Evolutionary conservation across 1,139 yeast species (phyloP).

Genomic region (Kazachstania sp.): DNA sequence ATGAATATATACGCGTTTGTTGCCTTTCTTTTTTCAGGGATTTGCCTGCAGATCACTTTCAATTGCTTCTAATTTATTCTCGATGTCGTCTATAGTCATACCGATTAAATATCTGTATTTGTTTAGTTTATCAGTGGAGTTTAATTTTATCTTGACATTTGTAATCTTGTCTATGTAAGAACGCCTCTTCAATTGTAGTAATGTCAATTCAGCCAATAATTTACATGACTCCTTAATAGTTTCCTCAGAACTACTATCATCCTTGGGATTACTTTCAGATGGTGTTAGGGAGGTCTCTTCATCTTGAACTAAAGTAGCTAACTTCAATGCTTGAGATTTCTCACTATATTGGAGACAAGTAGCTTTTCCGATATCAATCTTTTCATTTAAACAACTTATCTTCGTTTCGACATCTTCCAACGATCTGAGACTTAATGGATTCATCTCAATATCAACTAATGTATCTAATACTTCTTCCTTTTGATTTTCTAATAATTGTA

Average conservation of each 20-base stretch:
- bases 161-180: conserved; percentile 37
- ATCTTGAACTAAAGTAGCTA: conserved; percentile 48
- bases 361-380: background rate
- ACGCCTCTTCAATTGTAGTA: conserved; percentile 46
- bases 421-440: background rate
- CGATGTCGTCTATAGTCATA: conserved; percentile 69
- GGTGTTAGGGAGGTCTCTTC: conserved; percentile 8
- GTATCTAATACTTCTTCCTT: conserved; percentile 1
- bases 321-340: conserved; percentile 51
- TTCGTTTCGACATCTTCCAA: background rate
- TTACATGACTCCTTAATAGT: background rate
- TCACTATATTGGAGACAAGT: conserved; percentile 25
- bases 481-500: background rate
- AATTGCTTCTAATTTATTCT: conserved; percentile 56
- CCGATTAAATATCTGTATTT: conserved; percentile 78
- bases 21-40: conserved; percentile 2
- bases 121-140: conserved; percentile 47
- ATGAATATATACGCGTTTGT: background rate
- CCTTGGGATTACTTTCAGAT: background rate
- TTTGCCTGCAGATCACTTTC: conserved; percentile 31
- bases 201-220: conserved; percentile 36
- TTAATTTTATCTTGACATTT: conserved; percentile 31
- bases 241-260: background rate
- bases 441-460: background rate
- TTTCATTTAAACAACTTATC: background rate